These are phyloP conservation scores for Selaginella moellendorffii DNA, from an alignment of 75 land plant genomes.

Conservation along the genomic window DNA sequence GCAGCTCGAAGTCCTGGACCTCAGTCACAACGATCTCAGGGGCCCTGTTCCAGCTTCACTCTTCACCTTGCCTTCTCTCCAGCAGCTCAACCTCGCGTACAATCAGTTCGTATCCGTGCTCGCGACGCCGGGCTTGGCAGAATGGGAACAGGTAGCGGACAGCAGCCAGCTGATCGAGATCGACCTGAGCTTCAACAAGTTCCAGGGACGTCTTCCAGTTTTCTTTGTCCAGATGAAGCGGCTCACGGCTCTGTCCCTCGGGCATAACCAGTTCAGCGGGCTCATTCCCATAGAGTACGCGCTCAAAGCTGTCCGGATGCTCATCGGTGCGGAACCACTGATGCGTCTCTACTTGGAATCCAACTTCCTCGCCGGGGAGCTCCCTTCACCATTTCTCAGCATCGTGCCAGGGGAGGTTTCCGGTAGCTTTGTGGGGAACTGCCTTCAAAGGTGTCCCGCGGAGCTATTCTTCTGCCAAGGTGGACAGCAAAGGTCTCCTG, in stretches of 20 bases:
- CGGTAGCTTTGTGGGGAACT: background rate
- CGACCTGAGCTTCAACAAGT: constrained; percentile 38
- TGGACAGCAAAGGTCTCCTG: background rate
- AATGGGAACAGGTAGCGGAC: background rate
- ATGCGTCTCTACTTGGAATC: background rate
- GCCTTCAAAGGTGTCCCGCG: background rate
- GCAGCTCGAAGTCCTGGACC: constrained; percentile 5
- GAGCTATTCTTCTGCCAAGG: background rate
- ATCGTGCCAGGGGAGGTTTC: background rate
- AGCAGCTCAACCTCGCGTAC: constrained; percentile 6
- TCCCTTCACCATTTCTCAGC: background rate
- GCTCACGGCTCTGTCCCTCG: background rate
- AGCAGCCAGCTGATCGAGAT: constrained; percentile 40
- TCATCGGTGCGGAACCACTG: background rate
- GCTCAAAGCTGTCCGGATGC: background rate
- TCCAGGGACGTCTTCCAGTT: constrained; percentile 33
- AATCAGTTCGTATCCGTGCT: background rate
- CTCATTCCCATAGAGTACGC: constrained; percentile 16
- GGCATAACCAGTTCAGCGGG: background rate
- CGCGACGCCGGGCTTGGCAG: too few species aligned
- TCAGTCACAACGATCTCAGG: background rate
- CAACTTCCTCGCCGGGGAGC: background rate
- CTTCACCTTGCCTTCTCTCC: background rate
- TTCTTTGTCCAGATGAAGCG: constrained; percentile 42
- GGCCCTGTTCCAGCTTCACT: background rate